These are phyloP conservation scores for Phytophthora hibernalis DNA, from an alignment of 352 stramenopile species.

Conservation along the genomic window DNA sequence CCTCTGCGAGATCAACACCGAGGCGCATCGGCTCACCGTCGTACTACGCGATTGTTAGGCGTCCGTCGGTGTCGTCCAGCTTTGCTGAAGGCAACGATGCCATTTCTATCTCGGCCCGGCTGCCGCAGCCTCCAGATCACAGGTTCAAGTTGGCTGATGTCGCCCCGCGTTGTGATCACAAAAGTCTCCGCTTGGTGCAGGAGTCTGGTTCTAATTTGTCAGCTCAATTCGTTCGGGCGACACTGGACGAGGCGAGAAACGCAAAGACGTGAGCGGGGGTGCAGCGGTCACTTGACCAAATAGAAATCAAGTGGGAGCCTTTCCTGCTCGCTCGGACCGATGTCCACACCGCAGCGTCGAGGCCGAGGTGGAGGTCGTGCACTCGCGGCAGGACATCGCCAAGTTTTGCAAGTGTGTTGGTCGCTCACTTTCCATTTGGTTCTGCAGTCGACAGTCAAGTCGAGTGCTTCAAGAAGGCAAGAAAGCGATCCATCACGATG, in stretches of 20 bases:
- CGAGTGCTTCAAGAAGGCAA: conserved; percentile 13
- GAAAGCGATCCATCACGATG: conserved; percentile 7
- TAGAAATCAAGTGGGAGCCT: conserved; percentile 31
- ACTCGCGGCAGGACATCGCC: neutral
- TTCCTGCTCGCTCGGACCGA: conserved; percentile 7
- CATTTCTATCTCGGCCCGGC: neutral
- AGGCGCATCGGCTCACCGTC: neutral
- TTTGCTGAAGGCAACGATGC: neutral
- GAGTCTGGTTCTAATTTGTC: neutral
- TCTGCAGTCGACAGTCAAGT: conserved; percentile 11
- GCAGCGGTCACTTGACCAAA: conserved; percentile 5
- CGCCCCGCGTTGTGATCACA: conserved; percentile 10
- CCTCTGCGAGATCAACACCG: conserved; percentile 1
- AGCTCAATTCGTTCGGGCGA: conserved; percentile 6
- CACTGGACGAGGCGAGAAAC: conserved; percentile 7
- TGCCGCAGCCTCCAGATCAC: neutral
- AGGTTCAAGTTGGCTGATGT: conserved; percentile 21
- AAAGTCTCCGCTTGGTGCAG: conserved; percentile 4
- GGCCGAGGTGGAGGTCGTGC: neutral
- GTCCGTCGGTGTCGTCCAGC: neutral
- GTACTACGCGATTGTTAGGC: neutral
- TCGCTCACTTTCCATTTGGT: conserved; percentile 24
- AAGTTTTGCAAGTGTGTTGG: neutral
- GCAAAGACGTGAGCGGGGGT: conserved; percentile 1
- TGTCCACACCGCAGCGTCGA: neutral